Evolutionary conservation across 2,329 filamentous ascomycete genomes (phyloP), one percentile per base, ranked within the genome.

Genomic region (Phialophora chinensis): DNA sequence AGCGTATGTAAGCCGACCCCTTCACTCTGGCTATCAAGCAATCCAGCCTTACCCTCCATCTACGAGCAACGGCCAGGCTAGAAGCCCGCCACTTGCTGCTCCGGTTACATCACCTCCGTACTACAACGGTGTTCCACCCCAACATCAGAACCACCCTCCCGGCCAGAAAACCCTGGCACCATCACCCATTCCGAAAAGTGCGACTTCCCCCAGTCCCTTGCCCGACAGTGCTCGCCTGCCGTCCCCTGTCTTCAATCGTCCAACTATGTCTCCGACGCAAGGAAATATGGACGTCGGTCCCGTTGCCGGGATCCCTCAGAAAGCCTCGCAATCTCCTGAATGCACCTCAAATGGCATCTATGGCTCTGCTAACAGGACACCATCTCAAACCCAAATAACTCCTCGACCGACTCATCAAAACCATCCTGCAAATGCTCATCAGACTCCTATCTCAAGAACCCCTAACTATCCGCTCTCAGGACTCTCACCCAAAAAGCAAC

Each of bases 251-350:
- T 77, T 82, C 55, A 81, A 81, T 63, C 78, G 77, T 14, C 80
- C 81, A 0, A 79, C 80, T 1, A 81, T 83, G 77, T 83, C 82
- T 23, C 81, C 81, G 25, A 80, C 84, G 63, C 73, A 85, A 76
- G 77, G 84, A 63, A 77, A 85, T 74, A 74, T 81, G 75, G 77
- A 85, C 72, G 74, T 82, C 54, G 80, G 80, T 3, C 79, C 78
- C 59, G 74, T 82, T 53, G 80, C 79, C 23, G 80, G 80, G 8
- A 78, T 82, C 50, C 79, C 80, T 23, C 78, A 80, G 71, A 66
- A 71, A 44, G 66, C 72, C 27, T 52, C 70, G 31, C 63, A 72
- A 25, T 25, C 31, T 14, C 60, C 44, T 12, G 65, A 66, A 58
- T 54, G 59, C 10, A 7, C 55, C 11, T 35, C 58, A 23, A 71